Evolutionary conservation across 1,284 basidiomycete species (phyloP).

Genomic region (Caloboletus firmus): DNA sequence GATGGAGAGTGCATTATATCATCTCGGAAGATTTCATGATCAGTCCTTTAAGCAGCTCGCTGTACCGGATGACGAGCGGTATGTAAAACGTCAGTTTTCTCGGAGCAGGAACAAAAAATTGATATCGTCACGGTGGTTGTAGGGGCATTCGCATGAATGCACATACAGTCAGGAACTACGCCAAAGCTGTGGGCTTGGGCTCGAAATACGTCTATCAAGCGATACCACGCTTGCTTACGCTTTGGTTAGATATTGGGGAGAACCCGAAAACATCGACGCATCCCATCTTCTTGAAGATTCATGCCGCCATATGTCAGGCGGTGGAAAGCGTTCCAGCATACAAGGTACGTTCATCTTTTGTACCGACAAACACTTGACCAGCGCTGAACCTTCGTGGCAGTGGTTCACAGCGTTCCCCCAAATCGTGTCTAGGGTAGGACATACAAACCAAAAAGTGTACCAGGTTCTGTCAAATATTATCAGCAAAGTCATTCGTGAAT

Average conservation of each 20-base stretch:
- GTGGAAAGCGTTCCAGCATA: slow-evolving; percentile 69
- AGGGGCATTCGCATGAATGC: slow-evolving; percentile 62
- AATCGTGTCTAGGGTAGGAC: slow-evolving; percentile 92
- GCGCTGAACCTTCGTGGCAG: slow-evolving; percentile 42
- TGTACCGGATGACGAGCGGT: slow-evolving; percentile 52
- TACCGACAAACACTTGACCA: background rate
- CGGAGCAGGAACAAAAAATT: background rate
- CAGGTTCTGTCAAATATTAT: slow-evolving; percentile 72
- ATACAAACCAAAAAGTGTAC: slow-evolving; percentile 72
- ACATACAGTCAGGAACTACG: slow-evolving; percentile 69
- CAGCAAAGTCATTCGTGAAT: slow-evolving; percentile 70
- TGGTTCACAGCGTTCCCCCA: slow-evolving; percentile 98
- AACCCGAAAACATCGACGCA: slow-evolving; percentile 37
- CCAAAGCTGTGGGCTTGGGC: slow-evolving; percentile 76
- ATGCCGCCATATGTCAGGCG: slow-evolving; percentile 51
- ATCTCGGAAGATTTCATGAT: slow-evolving; percentile 88
- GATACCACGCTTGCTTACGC: slow-evolving; percentile 88
- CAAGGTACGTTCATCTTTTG: slow-evolving; percentile 55
- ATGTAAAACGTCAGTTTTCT: slow-evolving; percentile 13
- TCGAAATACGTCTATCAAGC: slow-evolving; percentile 98
- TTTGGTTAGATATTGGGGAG: slow-evolving; percentile 96
- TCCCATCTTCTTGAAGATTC: slow-evolving; percentile 56
- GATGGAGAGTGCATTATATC: slow-evolving; percentile 85
- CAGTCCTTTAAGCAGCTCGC: slow-evolving; percentile 62
- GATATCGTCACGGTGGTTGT: slow-evolving; percentile 10